These are phyloP conservation scores for Malassezia sympodialis DNA, from an alignment of 1,284 basidiomycete genomes.

Conservation along the genomic window DNA sequence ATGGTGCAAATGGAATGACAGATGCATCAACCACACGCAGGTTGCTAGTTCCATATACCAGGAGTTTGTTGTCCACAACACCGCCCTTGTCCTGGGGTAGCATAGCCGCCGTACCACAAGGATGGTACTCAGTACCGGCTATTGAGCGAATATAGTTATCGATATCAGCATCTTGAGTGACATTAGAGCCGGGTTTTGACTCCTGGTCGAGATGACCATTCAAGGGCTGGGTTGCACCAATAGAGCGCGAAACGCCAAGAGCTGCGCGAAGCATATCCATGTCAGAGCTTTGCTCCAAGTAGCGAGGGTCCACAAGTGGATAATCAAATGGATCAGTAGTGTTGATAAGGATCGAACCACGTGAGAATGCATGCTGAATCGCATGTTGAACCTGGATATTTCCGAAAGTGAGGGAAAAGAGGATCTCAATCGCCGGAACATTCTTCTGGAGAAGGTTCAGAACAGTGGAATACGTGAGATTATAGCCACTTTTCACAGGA, in stretches of 20 bases:
- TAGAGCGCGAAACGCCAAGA: conserved; percentile 54
- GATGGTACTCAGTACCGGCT: conserved; percentile 52
- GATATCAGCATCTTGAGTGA: conserved; percentile 52
- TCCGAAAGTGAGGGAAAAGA: conserved; percentile 27
- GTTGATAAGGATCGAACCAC: conserved; percentile 53
- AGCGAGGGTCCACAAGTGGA: conserved; percentile 59
- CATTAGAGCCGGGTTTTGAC: conserved; percentile 16
- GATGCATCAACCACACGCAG: conserved; percentile 28
- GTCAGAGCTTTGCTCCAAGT: conserved; percentile 52
- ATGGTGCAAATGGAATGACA: conserved; percentile 46
- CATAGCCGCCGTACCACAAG: conserved; percentile 49
- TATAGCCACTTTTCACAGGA: conserved; percentile 58
- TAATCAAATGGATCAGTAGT: conserved; percentile 55
- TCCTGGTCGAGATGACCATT: conserved; percentile 18
- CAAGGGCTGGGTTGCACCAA: conserved; percentile 45
- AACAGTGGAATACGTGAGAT: conserved; percentile 56
- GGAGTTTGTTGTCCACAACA: conserved; percentile 30
- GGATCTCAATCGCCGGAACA: conserved; percentile 41
- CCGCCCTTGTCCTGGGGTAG: conserved; percentile 32
- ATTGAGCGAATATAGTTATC: conserved; percentile 51
- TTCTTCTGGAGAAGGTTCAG: conserved; percentile 50
- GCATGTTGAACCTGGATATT: conserved; percentile 56
- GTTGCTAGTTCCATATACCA: conserved; percentile 35
- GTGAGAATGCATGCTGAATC: conserved; percentile 58
- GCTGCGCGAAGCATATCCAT: conserved; percentile 56